These are phyloP conservation scores for Clitocybe nebularis DNA, from an alignment of 1,284 basidiomycete species.

Conservation along the genomic window DNA sequence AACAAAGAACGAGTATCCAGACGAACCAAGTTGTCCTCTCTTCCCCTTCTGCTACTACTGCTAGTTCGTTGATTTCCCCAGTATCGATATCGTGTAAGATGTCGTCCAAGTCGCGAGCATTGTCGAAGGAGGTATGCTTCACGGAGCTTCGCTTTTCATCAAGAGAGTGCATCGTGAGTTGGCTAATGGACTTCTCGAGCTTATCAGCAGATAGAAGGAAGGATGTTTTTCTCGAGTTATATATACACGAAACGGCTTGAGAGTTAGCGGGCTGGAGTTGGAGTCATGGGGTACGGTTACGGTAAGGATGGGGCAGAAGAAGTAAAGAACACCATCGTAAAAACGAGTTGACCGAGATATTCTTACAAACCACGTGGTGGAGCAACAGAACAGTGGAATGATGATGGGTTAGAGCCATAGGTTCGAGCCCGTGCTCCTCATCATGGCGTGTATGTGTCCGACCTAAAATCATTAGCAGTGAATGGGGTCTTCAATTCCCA, in stretches of 20 bases:
- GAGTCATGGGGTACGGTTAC: slow-evolving; percentile 10
- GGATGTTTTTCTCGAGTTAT: background rate
- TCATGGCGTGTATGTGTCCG: too few relatives aligned
- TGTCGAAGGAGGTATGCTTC: slow-evolving; percentile 1
- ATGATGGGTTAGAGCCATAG: too few relatives aligned
- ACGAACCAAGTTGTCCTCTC: slow-evolving; percentile 68
- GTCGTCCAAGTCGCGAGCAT: slow-evolving; percentile 15
- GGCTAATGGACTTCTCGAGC: background rate
- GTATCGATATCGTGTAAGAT: slow-evolving; percentile 29
- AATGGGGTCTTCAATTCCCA: too few relatives aligned
- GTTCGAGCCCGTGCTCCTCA: too few relatives aligned
- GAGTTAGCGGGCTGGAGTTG: background rate
- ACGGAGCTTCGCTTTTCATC: slow-evolving; percentile 14
- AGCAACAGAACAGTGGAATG: background rate
- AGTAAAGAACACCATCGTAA: slow-evolving; percentile 8
- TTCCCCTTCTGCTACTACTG: slow-evolving; percentile 65
- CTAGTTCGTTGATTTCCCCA: slow-evolving; percentile 58
- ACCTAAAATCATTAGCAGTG: too few relatives aligned
- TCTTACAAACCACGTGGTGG: slow-evolving; percentile 2
- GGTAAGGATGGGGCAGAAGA: slow-evolving; percentile 12
- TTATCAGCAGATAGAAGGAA: background rate
- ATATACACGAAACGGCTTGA: slow-evolving; percentile 7
- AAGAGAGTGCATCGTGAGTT: slow-evolving; percentile 11
- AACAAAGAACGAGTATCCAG: slow-evolving; percentile 63
- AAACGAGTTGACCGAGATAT: slow-evolving; percentile 6